Evolutionary conservation across 768 basidiomycete genomes (phyloP), one percentile per base, ranked within the genome.

Genomic region (Leccinellum rugosiceps): DNA sequence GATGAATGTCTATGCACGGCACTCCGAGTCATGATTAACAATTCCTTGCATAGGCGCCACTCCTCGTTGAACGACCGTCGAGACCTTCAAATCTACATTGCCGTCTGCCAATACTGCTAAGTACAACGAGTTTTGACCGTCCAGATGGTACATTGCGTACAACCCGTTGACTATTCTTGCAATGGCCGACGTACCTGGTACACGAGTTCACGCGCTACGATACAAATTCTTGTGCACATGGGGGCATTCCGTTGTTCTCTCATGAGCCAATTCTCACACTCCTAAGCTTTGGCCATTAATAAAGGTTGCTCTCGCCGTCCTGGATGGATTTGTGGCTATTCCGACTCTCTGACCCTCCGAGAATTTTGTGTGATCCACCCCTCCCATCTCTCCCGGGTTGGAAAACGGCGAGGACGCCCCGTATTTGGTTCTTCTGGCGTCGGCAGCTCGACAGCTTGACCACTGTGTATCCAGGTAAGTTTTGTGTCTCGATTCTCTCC

Each of bases 241-340:
- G 52, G n/a, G 49, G n/a, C 45, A 32, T 32, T 4, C 41, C 49
- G 47, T 32, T 57, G 45, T 64, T 64, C 57, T 55, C 58, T 61
- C 50, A 48, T 21, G 6, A 52, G 25, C 31, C 15, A 30, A 57
- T 48, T 53, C 43, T 31, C 43, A 56, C 28, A 23, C 21, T 31
- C 43, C 9, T 48, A 26, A 30, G 30, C 19, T 32, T 47, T 61
- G 31, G 44, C 43, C 45, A 57, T 38, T 56, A 50, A 53, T 62
- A 65, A 64, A 32, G 34, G 47, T 32, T 6, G 32, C 38, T 0
- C 50, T 56, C 23, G 46, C 38, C 13, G 5, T 45, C 15, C 49
- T 35, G 34, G 26, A 52, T 51, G 34, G 21, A 45, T 28, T 45
- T 48, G 38, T 56, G 59, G 41, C 26, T 49, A 41, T 46, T 34